A percentile compares a stretch with the other conserved stretches of the same genome.
phyloP scores from a whole-genome alignment of 2,329 filamentous ascomycete genomes.

The Fusarium setosum region DNA sequence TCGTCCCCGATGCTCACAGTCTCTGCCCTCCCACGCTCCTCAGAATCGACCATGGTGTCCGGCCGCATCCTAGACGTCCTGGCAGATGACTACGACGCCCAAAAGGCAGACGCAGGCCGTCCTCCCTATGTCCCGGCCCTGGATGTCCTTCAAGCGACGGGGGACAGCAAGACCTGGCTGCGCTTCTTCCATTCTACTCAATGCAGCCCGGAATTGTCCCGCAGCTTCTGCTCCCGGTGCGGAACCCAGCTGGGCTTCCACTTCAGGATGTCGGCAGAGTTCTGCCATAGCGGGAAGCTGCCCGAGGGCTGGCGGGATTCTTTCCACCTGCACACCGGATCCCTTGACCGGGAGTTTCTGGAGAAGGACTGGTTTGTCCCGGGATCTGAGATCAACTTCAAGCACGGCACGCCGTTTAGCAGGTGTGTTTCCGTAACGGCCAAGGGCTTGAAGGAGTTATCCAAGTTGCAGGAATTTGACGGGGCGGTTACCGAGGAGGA shows the following conservation, averaged over 20 bases:
- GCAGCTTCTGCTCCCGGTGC: constrained; percentile 43
- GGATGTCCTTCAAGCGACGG: constrained; percentile 29
- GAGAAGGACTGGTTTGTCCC: constrained; percentile 37
- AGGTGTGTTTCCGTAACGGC: constrained; percentile 39
- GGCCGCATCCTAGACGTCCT: constrained; percentile 34
- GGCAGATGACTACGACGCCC: constrained; percentile 20
- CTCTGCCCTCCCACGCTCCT: constrained; percentile 25
- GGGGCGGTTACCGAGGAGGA: constrained; percentile 16
- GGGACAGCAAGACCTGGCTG: constrained; percentile 31
- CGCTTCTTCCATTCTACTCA: constrained; percentile 40
- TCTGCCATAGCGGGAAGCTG: constrained; percentile 22
- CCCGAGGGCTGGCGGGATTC: constrained; percentile 27
- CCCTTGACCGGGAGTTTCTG: constrained; percentile 35
- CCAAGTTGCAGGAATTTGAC: constrained; percentile 28
- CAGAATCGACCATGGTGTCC: constrained; percentile 12
- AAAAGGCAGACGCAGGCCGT: constrained; percentile 21
- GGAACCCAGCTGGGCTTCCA: constrained; percentile 36
- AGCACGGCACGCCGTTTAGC: constrained; percentile 20
- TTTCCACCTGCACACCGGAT: constrained; percentile 34
- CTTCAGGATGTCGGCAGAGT: constrained; percentile 23
- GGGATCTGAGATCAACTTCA: constrained; percentile 24
- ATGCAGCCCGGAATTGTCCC: constrained; percentile 27
- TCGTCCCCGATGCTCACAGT: constrained; percentile 34
- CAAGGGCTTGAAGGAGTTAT: constrained; percentile 10
- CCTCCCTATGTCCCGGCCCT: constrained; percentile 32